A percentile compares a stretch with the other conserved stretches of the same genome.
Conservation (phyloP, 106 monocot species). For the Phalaenopsis equestris region DNA sequence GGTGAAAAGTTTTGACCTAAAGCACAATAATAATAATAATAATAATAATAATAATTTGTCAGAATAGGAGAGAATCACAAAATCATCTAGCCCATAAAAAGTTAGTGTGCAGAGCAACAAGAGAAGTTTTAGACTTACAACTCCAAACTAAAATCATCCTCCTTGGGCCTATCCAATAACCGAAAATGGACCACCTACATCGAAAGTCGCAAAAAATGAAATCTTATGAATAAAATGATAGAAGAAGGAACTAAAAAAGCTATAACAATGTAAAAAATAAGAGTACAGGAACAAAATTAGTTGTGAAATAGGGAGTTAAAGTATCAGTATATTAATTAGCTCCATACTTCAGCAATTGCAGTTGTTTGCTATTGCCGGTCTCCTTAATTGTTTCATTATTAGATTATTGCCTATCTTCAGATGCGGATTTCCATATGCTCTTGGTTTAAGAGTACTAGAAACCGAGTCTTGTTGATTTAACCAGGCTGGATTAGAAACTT, state of each 20-base stretch:
- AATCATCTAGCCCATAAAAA: not conserved
- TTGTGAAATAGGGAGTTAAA: not conserved
- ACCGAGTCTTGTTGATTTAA: no score
- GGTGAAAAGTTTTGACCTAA: conserved; percentile 77
- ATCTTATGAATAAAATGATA: not conserved
- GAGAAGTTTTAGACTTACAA: conserved; percentile 47
- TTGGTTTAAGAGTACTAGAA: not conserved
- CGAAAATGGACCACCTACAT: conserved; percentile 92
- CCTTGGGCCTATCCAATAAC: conserved; percentile 89
- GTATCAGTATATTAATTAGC: not conserved
- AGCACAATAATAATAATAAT: not conserved
- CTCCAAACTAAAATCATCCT: conserved; percentile 92
- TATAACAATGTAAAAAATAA: not conserved
- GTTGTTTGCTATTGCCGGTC: not conserved
- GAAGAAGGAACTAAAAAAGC: not conserved
- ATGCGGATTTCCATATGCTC: not conserved
- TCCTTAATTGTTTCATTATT: not conserved
- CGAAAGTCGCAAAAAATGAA: conserved; percentile 1
- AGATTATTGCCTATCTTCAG: not conserved
- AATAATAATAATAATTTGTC: not conserved
- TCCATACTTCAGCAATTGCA: not conserved
- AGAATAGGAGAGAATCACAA: not conserved
- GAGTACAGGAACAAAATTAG: not conserved
- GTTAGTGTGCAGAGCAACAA: not conserved
- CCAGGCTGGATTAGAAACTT: no score